These are phyloP conservation scores for Ceratocystis cacaofunesta DNA, from an alignment of 2,329 filamentous ascomycete species.

Conservation along the genomic window DNA sequence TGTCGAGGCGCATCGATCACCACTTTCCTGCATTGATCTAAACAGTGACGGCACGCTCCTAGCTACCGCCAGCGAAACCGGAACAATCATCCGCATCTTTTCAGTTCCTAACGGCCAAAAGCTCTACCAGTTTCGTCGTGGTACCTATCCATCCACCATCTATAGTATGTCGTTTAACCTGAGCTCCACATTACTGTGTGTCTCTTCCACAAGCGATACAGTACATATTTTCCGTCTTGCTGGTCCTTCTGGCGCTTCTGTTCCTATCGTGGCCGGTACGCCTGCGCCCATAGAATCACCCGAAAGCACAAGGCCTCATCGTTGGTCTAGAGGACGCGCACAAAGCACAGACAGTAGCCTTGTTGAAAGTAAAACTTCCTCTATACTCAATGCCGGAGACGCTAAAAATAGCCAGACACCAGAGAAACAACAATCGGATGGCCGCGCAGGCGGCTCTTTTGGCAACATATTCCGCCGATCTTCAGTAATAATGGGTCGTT, in stretches of 20 bases:
- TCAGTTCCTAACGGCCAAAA: conserved; percentile 82
- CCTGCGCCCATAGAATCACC: conserved; percentile 26
- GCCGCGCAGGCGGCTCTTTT: conserved; percentile 45
- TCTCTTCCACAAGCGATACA: conserved; percentile 91
- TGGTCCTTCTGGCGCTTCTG: conserved; percentile 27
- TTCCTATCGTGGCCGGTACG: conserved; percentile 23
- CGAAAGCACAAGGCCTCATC: conserved; percentile 32
- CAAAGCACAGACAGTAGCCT: conserved; percentile 37
- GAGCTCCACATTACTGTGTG: conserved; percentile 79
- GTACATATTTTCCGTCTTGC: conserved; percentile 86
- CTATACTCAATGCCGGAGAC: neutral
- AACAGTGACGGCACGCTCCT: conserved; percentile 86
- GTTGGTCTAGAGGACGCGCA: conserved; percentile 33
- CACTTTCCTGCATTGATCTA: conserved; percentile 75
- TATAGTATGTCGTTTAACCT: conserved; percentile 99
- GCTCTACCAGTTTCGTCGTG: conserved; percentile 87
- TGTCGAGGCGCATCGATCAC: conserved; percentile 85
- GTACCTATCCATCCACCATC: conserved; percentile 88
- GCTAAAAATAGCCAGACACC: neutral
- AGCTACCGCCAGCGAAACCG: conserved; percentile 91
- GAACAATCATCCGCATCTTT: conserved; percentile 93
- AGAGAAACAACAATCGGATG: neutral
- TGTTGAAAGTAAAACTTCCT: neutral
- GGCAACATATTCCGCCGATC: conserved; percentile 86
- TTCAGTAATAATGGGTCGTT: conserved; percentile 82